Base-by-base conservation (phyloP, 805 yeast genomes). In the Teunomyces cretensis region DNA sequence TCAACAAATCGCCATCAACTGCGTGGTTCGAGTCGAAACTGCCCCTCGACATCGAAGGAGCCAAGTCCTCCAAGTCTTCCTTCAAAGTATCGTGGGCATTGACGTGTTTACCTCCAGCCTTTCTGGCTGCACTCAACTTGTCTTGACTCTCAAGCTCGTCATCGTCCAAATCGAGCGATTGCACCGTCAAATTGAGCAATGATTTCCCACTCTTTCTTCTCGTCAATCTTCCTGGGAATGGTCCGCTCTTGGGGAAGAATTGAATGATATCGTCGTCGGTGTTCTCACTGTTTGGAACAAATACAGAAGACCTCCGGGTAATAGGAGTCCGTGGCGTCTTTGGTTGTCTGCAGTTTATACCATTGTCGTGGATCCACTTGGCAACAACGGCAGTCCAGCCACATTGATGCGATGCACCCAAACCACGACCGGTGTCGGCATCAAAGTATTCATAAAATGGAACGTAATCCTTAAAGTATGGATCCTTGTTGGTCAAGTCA, bases 321-420 rank as follows among this genome's bases (percentile, higher is more conserved):
- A 55, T 57, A 33, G 62, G 71, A 28, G 72, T 60, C 49, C 63
- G 56, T 22, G 74, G 75, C 12, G 75, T 63, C 54, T 65, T 60
- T n/a, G 83, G 80, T 16, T 75, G 59, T 50, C 83, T 67, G 60
- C 84, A 81, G 0, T 88, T 77, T 38, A 81, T 76, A 48, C 96
- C 96, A 36, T 87, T 86, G 67, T 91, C 92, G 61, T 87, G 94
- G 58, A 91, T 88, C 80, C 90, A 81, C 67, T 92, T 86, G 35
- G 96, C 96, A 42, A 89, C 94, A 38, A 91, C 75, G 0, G 96
- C 91, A 1, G 97, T 90, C 97, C 97, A 90, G 9, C 97, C 97
- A 74, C 90, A 85, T 69, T 90, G 97, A 70, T 91, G 96, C 42
- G 90, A 83, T 1, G 96, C 89, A 28, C 97, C 97, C 46, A 90